phyloP scores from a whole-genome alignment of 306 rosid genomes.

The Quercus wislizeni region DNA sequence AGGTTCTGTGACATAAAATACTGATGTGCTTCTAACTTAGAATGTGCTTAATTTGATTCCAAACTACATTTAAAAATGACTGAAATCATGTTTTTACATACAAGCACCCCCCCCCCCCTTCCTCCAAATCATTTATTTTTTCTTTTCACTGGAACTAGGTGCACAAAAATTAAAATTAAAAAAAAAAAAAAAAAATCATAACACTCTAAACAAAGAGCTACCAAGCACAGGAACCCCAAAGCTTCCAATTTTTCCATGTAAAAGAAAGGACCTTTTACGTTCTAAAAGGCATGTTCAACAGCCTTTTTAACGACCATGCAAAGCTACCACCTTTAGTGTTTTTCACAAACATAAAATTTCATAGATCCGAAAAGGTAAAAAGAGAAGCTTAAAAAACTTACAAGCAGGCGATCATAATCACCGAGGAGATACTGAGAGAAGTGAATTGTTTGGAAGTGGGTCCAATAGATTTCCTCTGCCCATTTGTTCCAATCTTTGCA shows the following conservation, averaged over 20 bases:
- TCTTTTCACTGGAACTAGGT: too few species aligned
- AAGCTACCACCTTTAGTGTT: neutral
- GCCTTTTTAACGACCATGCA: neutral
- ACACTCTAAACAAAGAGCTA: too few species aligned
- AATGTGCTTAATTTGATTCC: neutral
- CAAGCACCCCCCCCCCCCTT: too few species aligned
- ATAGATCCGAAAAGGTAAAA: neutral
- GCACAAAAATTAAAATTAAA: too few species aligned
- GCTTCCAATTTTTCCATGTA: neutral
- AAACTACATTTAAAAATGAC: neutral
- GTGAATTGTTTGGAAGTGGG: conserved; percentile 50
- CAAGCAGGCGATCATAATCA: conserved; percentile 49
- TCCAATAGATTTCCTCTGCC: conserved; percentile 65
- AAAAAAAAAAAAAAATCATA: too few species aligned
- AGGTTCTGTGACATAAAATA: neutral
- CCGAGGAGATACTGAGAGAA: conserved; percentile 42
- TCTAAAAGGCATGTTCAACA: neutral
- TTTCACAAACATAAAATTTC: neutral
- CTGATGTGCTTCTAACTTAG: neutral
- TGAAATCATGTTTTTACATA: neutral
- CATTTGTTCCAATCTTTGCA: conserved; percentile 33
- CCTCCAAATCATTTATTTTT: too few species aligned
- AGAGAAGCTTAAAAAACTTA: conserved; percentile 15
- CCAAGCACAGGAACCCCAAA: neutral
- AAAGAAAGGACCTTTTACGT: neutral